These are phyloP conservation scores for Apiotrichum gamsii DNA, from an alignment of 1,284 basidiomycete species.

Conservation along the genomic window DNA sequence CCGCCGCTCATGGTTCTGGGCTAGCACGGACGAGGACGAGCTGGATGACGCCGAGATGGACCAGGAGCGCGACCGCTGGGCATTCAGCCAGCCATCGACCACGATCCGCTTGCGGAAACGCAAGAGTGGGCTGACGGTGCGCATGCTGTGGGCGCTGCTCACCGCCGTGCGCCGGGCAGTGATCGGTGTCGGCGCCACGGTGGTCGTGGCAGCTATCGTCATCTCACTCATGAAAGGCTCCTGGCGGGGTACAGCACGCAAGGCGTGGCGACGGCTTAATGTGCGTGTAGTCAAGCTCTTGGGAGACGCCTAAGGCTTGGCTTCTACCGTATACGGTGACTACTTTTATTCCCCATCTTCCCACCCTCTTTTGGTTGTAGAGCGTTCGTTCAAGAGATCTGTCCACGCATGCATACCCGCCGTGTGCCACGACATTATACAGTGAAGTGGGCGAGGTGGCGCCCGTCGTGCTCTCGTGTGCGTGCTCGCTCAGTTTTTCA, in stretches of 20 bases:
- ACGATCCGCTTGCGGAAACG: constrained; percentile 14
- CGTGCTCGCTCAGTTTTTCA: too few relatives aligned
- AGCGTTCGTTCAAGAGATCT: too few relatives aligned
- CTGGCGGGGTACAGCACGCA: constrained; percentile 14
- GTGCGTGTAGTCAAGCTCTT: too few relatives aligned
- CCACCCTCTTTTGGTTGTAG: too few relatives aligned
- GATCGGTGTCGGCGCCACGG: constrained; percentile 30
- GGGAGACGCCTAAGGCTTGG: too few relatives aligned
- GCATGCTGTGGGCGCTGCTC: constrained; percentile 32
- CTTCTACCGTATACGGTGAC: too few relatives aligned
- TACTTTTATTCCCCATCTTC: too few relatives aligned
- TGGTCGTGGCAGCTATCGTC: constrained; percentile 25
- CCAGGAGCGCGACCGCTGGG: constrained; percentile 16
- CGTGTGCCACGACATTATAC: too few relatives aligned
- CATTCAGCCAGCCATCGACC: constrained; percentile 15
- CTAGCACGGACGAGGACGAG: constrained; percentile 29
- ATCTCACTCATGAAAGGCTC: constrained; percentile 31
- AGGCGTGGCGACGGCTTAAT: too few relatives aligned
- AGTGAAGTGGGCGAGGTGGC: too few relatives aligned
- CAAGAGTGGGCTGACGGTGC: constrained; percentile 21
- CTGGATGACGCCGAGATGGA: constrained; percentile 34
- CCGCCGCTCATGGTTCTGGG: constrained; percentile 32
- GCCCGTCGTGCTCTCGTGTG: too few relatives aligned
- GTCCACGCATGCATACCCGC: too few relatives aligned
- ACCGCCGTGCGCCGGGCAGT: constrained; percentile 29